phyloP scores from a whole-genome alignment of 148 eudicot species.

The Silene conica region DNA sequence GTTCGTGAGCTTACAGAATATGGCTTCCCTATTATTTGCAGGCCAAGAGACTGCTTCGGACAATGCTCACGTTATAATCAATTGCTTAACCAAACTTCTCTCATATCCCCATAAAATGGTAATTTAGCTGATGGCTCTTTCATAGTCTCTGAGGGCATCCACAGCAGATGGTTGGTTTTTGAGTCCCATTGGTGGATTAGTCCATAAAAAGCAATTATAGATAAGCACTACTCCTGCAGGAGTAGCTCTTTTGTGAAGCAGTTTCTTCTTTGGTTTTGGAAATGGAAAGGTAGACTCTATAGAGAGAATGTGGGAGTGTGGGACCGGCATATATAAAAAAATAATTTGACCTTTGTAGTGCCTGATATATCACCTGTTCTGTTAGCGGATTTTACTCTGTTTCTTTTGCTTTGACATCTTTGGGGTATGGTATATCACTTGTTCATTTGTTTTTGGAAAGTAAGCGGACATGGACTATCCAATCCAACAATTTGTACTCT shows the following conservation, averaged over 20 bases:
- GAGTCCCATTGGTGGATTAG: no score
- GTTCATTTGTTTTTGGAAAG: background rate
- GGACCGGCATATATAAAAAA: background rate
- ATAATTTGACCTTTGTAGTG: background rate
- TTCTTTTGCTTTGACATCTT: background rate
- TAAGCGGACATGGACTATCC: background rate
- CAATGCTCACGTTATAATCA: constrained; percentile 46
- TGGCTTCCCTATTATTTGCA: constrained; percentile 29
- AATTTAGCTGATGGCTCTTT: constrained; percentile 16
- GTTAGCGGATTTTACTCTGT: background rate
- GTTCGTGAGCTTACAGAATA: constrained; percentile 1
- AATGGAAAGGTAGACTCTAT: background rate
- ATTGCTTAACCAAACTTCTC: constrained; percentile 52
- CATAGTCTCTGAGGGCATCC: background rate
- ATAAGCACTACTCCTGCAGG: background rate
- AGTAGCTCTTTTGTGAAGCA: no score
- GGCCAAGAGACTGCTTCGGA: constrained; percentile 66
- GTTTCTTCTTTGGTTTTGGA: background rate
- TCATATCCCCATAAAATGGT: constrained; percentile 85
- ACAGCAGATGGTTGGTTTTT: background rate
- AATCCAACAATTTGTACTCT: no score
- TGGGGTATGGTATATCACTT: background rate
- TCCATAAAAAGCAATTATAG: background rate
- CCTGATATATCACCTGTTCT: background rate
- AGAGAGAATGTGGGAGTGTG: background rate